Evolutionary conservation across 345 rosid species (phyloP).

Genomic region (Eucalyptus regnans): DNA sequence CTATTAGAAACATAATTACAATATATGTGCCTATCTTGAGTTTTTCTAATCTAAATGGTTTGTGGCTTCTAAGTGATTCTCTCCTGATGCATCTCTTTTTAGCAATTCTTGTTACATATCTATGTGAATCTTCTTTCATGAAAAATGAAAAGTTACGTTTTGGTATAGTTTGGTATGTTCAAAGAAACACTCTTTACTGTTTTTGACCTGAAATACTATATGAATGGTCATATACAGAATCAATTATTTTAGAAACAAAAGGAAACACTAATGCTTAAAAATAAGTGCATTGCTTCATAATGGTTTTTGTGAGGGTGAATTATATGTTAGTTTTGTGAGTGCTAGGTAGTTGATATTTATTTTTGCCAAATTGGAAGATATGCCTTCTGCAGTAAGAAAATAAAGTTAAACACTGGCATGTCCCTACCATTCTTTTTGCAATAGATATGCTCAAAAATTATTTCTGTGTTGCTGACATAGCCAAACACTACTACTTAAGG

Average conservation of each 20-base stretch:
- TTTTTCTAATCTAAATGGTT: background rate
- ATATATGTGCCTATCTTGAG: background rate
- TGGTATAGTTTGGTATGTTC: background rate
- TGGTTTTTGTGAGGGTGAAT: background rate
- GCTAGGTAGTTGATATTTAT: background rate
- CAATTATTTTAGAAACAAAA: background rate
- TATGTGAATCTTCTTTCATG: background rate
- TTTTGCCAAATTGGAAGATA: background rate
- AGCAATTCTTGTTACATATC: background rate
- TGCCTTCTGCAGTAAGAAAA: background rate
- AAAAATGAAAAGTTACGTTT: background rate
- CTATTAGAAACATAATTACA: background rate
- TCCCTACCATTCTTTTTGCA: background rate
- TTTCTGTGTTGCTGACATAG: background rate
- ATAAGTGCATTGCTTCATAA: background rate
- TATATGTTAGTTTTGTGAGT: background rate
- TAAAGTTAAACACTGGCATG: background rate
- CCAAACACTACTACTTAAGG: background rate
- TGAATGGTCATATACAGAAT: background rate
- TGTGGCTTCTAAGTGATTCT: background rate
- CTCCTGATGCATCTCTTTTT: background rate
- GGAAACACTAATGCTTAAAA: background rate
- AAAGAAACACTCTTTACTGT: background rate
- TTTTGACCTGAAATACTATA: background rate
- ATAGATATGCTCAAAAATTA: background rate